Evolutionary conservation across 2,329 filamentous ascomycete genomes (phyloP), one percentile per base, ranked within the genome.

Genomic region (Aspergillus costaricaensis): DNA sequence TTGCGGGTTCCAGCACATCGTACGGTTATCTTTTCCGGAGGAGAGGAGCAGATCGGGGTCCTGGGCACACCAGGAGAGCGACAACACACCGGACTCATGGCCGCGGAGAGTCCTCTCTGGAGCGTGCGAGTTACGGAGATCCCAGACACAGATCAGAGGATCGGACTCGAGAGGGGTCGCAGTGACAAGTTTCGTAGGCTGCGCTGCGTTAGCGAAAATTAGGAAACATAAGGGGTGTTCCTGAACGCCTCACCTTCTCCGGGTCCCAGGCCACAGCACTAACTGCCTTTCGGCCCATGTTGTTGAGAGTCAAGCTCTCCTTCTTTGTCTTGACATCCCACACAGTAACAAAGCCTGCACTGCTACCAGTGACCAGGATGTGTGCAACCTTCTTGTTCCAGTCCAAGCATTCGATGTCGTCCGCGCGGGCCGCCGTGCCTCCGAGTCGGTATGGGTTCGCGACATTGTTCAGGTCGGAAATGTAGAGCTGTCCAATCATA

Each of bases 241-340:
- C 23, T 50, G 17, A 23, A 38, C 12, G 49, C 52, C 63, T 55
- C 63, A 80, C 90, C 79, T 91, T 94, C 71, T 95, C 91, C 1
- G 95, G 96, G 71, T 99, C 95, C 95, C 95, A 99, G 12, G 93
- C 93, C 69, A 99, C 92, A 61, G 96, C 89, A 77, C 93, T 97
- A 71, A 98, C 92, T 57, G 93, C 85, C 80, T 97, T 99, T 64
- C 95, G 88, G 73, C 91, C 95, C 65, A 83, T 82, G 73, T 91
- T 91, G 82, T 97, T 99, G 66, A 99, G 83, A 38, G 93, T 97
- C 77, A 99, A 81, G 58, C 93, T 97, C 69, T 96, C 92, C 80
- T 96, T 97, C 85, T 96, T 98, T 12, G 91, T 92, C 82, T 96
- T 97, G 66, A 98, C 85, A 79, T 99, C 95, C 95, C 95, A 99